Evolutionary conservation across 257 asterid genomes (phyloP).

Genomic region (Solanum neorickii): DNA sequence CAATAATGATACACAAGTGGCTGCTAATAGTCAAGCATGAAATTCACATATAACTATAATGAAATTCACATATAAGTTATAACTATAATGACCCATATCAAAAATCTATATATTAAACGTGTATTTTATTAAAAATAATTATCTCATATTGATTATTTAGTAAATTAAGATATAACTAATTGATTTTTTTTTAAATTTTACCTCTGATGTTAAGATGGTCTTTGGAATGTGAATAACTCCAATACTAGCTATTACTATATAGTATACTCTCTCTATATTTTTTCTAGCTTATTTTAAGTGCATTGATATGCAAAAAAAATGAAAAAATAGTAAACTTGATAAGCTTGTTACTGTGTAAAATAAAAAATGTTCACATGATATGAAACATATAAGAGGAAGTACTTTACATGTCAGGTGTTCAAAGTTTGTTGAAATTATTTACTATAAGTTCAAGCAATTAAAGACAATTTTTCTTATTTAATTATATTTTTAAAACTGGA

Average conservation of each 20-base stretch:
- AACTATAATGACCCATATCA: neutral
- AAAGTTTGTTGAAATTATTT: neutral
- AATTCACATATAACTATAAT: neutral
- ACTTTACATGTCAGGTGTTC: neutral
- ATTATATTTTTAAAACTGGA: neutral
- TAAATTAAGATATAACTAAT: too few relatives aligned
- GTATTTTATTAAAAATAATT: too few relatives aligned
- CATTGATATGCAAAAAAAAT: too few relatives aligned
- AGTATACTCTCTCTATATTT: neutral
- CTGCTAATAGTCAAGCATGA: neutral
- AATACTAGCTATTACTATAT: neutral
- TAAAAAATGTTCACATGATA: too few relatives aligned
- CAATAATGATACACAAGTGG: neutral
- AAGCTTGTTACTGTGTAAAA: too few relatives aligned
- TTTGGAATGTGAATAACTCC: neutral
- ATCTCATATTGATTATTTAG: too few relatives aligned
- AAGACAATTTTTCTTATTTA: too few relatives aligned
- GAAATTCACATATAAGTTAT: neutral
- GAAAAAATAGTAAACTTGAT: too few relatives aligned
- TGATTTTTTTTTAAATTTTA: too few relatives aligned
- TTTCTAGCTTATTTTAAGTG: neutral
- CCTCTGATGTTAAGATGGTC: accelerated
- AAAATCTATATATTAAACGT: neutral
- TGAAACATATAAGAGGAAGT: neutral
- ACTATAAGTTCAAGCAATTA: neutral